These are phyloP conservation scores for Penicillium coprophilum DNA, from an alignment of 495 filamentous ascomycete species.

Conservation along the genomic window DNA sequence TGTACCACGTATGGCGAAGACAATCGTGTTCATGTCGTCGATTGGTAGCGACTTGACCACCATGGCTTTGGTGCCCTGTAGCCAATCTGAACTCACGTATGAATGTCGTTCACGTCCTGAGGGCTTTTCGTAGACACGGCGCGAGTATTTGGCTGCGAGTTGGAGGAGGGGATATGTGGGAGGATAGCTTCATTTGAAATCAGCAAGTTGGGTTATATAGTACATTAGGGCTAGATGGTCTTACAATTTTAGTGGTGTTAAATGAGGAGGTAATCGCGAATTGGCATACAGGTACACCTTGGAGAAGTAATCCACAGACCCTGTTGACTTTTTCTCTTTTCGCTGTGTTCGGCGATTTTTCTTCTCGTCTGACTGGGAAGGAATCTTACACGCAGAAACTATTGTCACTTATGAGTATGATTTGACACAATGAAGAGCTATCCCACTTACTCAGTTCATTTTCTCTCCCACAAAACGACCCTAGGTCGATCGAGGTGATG, in stretches of 20 bases:
- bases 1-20: slow-evolving; percentile 77
- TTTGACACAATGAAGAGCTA: not conserved
- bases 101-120: slow-evolving; percentile 56
- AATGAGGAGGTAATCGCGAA: slow-evolving; percentile 64
- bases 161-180: slow-evolving; percentile 69
- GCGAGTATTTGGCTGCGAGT: slow-evolving; percentile 72
- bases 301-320: slow-evolving; percentile 58
- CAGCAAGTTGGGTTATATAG: slow-evolving; percentile 10
- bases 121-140: slow-evolving; percentile 67
- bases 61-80: slow-evolving; percentile 76
- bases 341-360: slow-evolving; percentile 10
- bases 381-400: slow-evolving; percentile 28
- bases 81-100: slow-evolving; percentile 67
- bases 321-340: slow-evolving; percentile 11
- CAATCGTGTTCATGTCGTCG: slow-evolving; percentile 72
- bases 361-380: slow-evolving; percentile 18
- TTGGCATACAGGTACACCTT: slow-evolving; percentile 80
- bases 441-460: slow-evolving; percentile 52
- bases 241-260: slow-evolving; percentile 65
- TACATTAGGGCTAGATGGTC: slow-evolving; percentile 16
- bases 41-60: slow-evolving; percentile 74
- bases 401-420: slow-evolving; percentile 6
- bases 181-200: slow-evolving; percentile 51
- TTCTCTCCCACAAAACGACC: slow-evolving; percentile 62
- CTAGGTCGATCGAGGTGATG: slow-evolving; percentile 67